A percentile compares a stretch with the other conserved stretches of the same genome.
These are phyloP conservation scores for Panaeolus papilionaceus DNA, from an alignment of 768 basidiomycete genomes.

Conservation along the genomic window DNA sequence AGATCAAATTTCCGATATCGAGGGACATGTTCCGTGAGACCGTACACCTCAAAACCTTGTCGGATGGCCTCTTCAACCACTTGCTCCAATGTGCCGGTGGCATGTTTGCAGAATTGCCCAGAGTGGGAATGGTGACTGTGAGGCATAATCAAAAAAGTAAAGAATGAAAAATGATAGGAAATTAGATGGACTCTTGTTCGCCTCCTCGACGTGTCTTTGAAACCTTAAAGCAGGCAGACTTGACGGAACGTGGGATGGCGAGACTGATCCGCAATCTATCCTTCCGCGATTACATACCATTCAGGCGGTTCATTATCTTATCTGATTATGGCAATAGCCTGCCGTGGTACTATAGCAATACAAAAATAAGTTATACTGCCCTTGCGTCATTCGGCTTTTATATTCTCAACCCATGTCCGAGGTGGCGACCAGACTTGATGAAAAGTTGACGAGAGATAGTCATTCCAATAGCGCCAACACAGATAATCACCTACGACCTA, in stretches of 20 bases:
- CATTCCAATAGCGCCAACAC: conserved; percentile 30
- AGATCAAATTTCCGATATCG: conserved; percentile 82
- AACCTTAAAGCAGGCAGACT: not conserved
- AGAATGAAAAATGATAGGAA: not conserved
- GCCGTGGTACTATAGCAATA: not conserved
- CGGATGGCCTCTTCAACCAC: conserved; percentile 82
- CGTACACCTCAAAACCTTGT: conserved; percentile 81
- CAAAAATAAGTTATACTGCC: conserved; percentile 3
- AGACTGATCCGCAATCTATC: conserved; percentile 12
- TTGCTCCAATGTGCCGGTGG: conserved; percentile 78
- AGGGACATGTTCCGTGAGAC: conserved; percentile 93
- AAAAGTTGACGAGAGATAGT: conserved; percentile 30
- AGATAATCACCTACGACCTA: not conserved
- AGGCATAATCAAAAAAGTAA: conserved; percentile 42
- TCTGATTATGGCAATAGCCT: conserved; percentile 6
- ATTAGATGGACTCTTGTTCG: conserved; percentile 13
- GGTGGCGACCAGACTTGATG: conserved; percentile 17
- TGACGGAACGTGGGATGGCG: conserved; percentile 11
- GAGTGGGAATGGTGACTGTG: conserved; percentile 91
- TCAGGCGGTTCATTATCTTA: not conserved
- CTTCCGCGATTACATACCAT: conserved; percentile 9
- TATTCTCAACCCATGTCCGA: not conserved
- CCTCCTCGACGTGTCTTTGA: conserved; percentile 2
- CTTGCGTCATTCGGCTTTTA: not conserved
- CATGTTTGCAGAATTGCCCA: conserved; percentile 94